A percentile compares a stretch with the other conserved stretches of the same genome.
Conservation (phyloP, 306 rosid genomes). For the Prunus salicina region DNA sequence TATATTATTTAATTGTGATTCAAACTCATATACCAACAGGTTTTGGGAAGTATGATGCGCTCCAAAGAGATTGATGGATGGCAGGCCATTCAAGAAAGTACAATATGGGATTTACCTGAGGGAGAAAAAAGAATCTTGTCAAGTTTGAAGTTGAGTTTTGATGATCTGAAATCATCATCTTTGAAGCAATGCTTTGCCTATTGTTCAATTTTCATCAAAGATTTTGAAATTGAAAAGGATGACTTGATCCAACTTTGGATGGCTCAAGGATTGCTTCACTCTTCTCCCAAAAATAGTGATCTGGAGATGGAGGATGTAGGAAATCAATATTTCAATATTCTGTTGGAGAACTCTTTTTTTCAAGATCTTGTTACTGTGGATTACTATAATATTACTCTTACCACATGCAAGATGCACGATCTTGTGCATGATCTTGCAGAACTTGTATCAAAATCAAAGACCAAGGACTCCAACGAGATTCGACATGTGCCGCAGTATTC, state of each 20-base stretch:
- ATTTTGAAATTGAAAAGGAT: neutral
- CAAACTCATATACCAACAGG: neutral
- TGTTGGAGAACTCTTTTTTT: neutral
- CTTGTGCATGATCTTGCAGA: neutral
- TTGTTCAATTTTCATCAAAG: neutral
- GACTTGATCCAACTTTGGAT: conserved; percentile 5
- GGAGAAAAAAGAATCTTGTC: neutral
- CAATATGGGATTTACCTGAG: neutral
- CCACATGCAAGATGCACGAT: neutral
- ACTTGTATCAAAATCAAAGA: neutral
- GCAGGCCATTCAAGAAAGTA: neutral
- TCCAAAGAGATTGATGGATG: neutral
- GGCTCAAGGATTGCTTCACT: conserved; percentile 12
- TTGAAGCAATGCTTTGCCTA: conserved; percentile 24
- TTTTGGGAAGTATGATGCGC: conserved; percentile 6
- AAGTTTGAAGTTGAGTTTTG: conserved; percentile 10
- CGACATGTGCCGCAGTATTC: neutral
- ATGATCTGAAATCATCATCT: neutral
- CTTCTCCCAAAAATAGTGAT: neutral
- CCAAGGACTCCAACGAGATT: neutral
- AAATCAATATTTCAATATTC: neutral
- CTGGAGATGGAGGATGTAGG: conserved; percentile 15
- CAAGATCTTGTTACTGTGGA: neutral
- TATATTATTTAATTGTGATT: neutral
- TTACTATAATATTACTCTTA: rapidly evolving